A percentile compares a stretch with the other conserved stretches of the same genome.
Evolutionary conservation across 768 basidiomycete species (phyloP).

Genomic region (Collybiopsis luxurians): DNA sequence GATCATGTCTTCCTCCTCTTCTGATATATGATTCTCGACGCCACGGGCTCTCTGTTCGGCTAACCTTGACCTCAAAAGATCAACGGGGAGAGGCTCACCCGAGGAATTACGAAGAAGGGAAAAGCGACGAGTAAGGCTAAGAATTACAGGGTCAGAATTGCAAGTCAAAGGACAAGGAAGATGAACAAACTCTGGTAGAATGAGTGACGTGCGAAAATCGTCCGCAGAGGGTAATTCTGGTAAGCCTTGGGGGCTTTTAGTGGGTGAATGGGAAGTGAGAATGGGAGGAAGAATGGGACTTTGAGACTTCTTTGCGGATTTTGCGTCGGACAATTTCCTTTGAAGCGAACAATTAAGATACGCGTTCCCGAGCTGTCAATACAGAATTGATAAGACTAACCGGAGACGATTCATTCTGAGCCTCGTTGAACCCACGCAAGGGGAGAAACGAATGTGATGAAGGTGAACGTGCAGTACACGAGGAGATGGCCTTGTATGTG

Average conservation of each 20-base stretch:
- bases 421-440: slow-evolving; percentile 76
- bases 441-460: slow-evolving; percentile 33
- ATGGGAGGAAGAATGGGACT: slow-evolving; percentile 29
- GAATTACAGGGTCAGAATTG: slow-evolving; percentile 19
- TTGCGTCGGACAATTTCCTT: slow-evolving; percentile 80
- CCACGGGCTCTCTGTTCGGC: slow-evolving; percentile 77
- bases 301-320: slow-evolving; percentile 57
- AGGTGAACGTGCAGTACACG: slow-evolving; percentile 85
- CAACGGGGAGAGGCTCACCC: slow-evolving; percentile 63
- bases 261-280: slow-evolving; percentile 17
- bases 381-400: slow-evolving; percentile 41
- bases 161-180: slow-evolving; percentile 10
- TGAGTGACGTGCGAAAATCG: slow-evolving; percentile 85
- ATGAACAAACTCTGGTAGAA: slow-evolving; percentile 67
- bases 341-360: slow-evolving; percentile 13
- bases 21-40: slow-evolving; percentile 63
- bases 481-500: slow-evolving; percentile 26
- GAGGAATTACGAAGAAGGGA: slow-evolving; percentile 70
- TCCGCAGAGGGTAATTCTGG: slow-evolving; percentile 63
- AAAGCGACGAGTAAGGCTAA: slow-evolving; percentile 81
- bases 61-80: slow-evolving; percentile 62
- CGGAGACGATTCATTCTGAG: slow-evolving; percentile 75
- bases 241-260: slow-evolving; percentile 34
- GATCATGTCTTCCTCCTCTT: slow-evolving; percentile 85
- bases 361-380: slow-evolving; percentile 4